A percentile compares a stretch with the other conserved stretches of the same genome.
These are phyloP conservation scores for Capsella rubella DNA, from an alignment of 441 rosid species.

Conservation along the genomic window DNA sequence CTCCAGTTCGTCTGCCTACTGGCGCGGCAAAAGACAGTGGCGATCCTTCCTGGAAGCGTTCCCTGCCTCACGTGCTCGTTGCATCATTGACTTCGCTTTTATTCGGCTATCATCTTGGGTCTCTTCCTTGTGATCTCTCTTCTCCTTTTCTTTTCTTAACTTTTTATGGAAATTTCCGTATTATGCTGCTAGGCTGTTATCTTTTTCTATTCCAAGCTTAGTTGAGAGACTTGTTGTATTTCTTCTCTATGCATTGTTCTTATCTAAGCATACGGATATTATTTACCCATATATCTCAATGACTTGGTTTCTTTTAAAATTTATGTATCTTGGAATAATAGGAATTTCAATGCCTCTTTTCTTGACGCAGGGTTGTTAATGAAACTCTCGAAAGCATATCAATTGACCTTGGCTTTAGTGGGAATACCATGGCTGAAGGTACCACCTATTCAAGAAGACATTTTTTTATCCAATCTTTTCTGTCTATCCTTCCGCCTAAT, in stretches of 20 bases:
- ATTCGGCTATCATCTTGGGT: conserved; percentile 85
- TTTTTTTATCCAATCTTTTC: conserved; percentile 30
- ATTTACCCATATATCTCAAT: conserved; percentile 1
- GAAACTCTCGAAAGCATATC: conserved; percentile 82
- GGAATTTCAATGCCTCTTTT: conserved; percentile 20
- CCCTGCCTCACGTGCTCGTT: conserved; percentile 69
- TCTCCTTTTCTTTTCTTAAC: not conserved
- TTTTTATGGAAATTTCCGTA: conserved; percentile 9
- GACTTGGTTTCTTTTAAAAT: not conserved
- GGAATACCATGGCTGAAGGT: conserved; percentile 78
- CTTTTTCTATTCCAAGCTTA: conserved; percentile 12
- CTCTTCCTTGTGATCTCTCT: conserved; percentile 34
- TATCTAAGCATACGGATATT: not conserved
- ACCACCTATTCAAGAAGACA: conserved; percentile 18
- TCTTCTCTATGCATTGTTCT: conserved; percentile 22
- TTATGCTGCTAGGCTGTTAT: conserved; percentile 12
- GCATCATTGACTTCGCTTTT: conserved; percentile 68
- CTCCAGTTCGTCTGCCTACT: conserved; percentile 56
- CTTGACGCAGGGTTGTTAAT: conserved; percentile 66
- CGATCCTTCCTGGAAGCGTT: conserved; percentile 71
- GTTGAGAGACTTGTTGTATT: conserved; percentile 10
- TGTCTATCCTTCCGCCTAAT: conserved; percentile 26
- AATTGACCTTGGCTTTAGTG: conserved; percentile 70
- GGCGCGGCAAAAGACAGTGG: conserved; percentile 70
- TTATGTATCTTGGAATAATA: conserved; percentile 27